Percentiles rank a stretch among this genome's conserved stretches.
Conservation (phyloP, 345 rosid genomes). For the Citropsis articulata region DNA sequence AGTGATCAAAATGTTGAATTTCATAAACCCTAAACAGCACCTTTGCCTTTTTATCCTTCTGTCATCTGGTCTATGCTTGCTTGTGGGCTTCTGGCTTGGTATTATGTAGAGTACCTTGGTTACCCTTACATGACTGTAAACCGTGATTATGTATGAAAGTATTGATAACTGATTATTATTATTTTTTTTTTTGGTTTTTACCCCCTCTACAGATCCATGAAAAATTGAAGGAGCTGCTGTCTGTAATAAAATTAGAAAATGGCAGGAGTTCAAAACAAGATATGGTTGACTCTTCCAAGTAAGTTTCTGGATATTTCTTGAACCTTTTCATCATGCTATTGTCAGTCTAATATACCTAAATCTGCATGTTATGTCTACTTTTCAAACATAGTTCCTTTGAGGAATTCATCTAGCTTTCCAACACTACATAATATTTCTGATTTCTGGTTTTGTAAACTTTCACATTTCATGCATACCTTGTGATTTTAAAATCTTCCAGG, state of each 20-base stretch:
- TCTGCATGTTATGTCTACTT: neutral
- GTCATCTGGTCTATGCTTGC: neutral
- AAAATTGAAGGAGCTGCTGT: conserved; percentile 64
- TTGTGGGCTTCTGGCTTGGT: neutral
- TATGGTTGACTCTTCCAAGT: conserved; percentile 49
- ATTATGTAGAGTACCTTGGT: neutral
- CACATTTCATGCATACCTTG: neutral
- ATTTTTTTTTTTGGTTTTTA: neutral
- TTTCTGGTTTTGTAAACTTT: neutral
- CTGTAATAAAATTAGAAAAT: conserved; percentile 48
- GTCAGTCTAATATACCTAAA: conserved; percentile 1
- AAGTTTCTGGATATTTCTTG: conserved; percentile 22
- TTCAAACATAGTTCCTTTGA: conserved; percentile 1
- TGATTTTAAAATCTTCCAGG: neutral
- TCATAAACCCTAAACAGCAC: neutral
- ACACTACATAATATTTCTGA: neutral
- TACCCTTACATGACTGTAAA: neutral
- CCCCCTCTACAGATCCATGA: conserved; percentile 46
- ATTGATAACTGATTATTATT: conserved; percentile 1
- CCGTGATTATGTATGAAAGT: neutral
- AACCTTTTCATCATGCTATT: neutral
- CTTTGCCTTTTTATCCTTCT: neutral
- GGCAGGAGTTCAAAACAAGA: conserved; percentile 55
- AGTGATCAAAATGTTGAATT: neutral
- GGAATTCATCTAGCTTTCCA: neutral